Evolutionary conservation across 2,329 filamentous ascomycete genomes (phyloP).

Genomic region (Arthrobotrys conoides): DNA sequence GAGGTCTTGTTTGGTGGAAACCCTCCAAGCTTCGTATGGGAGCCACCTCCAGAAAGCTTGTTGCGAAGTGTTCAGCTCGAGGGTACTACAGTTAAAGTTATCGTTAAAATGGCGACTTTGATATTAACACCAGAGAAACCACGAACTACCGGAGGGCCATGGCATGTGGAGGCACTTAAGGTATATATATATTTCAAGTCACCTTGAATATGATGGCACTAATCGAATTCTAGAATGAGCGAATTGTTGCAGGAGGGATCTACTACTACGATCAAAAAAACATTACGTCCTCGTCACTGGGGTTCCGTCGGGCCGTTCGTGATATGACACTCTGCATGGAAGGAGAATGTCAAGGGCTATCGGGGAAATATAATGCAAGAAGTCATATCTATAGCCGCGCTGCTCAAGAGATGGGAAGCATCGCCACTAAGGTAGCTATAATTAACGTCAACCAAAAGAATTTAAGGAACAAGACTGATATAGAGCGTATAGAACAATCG

Average conservation of each 20-base stretch:
- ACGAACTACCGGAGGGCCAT: constrained; percentile 6
- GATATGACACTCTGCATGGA: constrained; percentile 11
- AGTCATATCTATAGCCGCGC: not conserved
- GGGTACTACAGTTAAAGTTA: constrained; percentile 17
- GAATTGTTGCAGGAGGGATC: constrained; percentile 31
- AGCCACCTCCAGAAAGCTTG: not conserved
- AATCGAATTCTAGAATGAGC: constrained; percentile 34
- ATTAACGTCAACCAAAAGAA: not conserved
- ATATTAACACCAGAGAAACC: constrained; percentile 12
- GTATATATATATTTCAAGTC: not conserved
- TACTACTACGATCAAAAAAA: constrained; percentile 42
- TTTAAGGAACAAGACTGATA: not conserved
- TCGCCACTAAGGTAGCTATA: constrained; percentile 21
- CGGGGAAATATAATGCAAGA: not conserved
- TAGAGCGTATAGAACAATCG: constrained; percentile 67
- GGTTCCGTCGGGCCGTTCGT: constrained; percentile 8
- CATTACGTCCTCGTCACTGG: not conserved
- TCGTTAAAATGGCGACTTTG: constrained; percentile 32
- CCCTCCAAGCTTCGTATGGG: not conserved
- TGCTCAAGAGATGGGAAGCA: constrained; percentile 25
- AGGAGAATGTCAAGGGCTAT: not conserved
- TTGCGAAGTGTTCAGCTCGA: not conserved
- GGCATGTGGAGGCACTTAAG: constrained; percentile 27
- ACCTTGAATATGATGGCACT: not conserved
- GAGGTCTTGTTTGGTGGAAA: not conserved